Percentiles rank a stretch among this genome's conserved stretches.
phyloP scores from a whole-genome alignment of 805 yeast genomes.

The Zygosaccharomyces kombuchaensis region DNA sequence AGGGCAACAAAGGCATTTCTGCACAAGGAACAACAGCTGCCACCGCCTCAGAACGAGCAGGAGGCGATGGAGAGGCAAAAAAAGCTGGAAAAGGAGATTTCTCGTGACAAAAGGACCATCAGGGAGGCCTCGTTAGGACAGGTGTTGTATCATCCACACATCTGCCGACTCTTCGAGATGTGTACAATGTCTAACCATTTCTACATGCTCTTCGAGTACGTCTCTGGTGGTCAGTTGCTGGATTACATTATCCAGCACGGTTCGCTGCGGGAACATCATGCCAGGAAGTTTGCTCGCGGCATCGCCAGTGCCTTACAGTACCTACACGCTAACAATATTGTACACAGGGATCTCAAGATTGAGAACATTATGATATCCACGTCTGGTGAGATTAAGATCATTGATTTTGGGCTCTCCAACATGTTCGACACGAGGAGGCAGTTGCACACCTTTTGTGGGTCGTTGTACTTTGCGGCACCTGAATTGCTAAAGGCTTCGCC shows the following conservation, averaged over 20 bases:
- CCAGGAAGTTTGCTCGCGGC: constrained; percentile 90
- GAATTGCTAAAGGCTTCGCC: constrained; percentile 90
- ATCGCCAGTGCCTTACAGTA: constrained; percentile 91
- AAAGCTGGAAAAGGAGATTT: constrained; percentile 75
- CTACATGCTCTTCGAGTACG: constrained; percentile 94
- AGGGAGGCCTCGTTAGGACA: constrained; percentile 95
- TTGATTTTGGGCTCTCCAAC: constrained; percentile 94
- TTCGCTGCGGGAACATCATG: constrained; percentile 86
- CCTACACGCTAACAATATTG: constrained; percentile 90
- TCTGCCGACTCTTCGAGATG: constrained; percentile 88
- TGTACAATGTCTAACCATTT: constrained; percentile 95
- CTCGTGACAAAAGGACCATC: constrained; percentile 86
- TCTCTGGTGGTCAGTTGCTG: constrained; percentile 94
- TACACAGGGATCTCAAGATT: constrained; percentile 93
- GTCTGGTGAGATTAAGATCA: constrained; percentile 89
- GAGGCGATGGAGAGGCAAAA: constrained; percentile 59
- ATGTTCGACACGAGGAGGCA: constrained; percentile 66
- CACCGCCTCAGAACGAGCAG: constrained; percentile 56
- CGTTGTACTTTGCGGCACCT: constrained; percentile 97
- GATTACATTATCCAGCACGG: constrained; percentile 98
- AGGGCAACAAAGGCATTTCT: constrained; percentile 77
- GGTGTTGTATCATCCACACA: constrained; percentile 84
- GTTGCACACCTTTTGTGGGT: constrained; percentile 93
- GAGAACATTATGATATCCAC: constrained; percentile 94
- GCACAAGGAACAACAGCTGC: constrained; percentile 64